phyloP scores from a whole-genome alignment of 1,139 yeast genomes.

The Yamadazyma jaroonii region DNA sequence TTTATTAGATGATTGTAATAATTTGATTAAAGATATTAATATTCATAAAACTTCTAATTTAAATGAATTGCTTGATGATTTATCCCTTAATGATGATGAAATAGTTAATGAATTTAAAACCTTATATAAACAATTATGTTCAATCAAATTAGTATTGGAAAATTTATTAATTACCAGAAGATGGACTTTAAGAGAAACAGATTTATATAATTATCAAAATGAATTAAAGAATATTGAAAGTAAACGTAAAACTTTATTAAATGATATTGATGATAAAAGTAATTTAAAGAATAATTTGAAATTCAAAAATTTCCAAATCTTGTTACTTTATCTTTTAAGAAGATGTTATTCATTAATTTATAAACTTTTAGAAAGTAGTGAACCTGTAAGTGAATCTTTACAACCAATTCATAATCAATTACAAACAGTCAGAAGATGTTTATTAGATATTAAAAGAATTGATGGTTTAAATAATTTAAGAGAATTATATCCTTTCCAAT shows the following conservation, averaged over 20 bases:
- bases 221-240: constrained; percentile 71
- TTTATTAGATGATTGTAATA: constrained; percentile 76
- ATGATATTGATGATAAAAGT: constrained; percentile 3
- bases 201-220: constrained; percentile 78
- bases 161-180: constrained; percentile 85
- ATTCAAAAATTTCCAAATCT: constrained; percentile 50
- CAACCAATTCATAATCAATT: constrained; percentile 92
- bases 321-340: constrained; percentile 75
- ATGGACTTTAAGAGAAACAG: constrained; percentile 97
- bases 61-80: constrained; percentile 20
- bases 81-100: constrained; percentile 20
- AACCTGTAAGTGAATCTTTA: constrained; percentile 90
- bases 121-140: constrained; percentile 45
- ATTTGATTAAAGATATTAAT: constrained; percentile 64
- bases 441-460: constrained; percentile 83
- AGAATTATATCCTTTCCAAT: constrained; percentile 91
- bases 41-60: constrained; percentile 49
- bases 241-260: constrained; percentile 43
- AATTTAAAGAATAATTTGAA: constrained; percentile 11
- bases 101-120: constrained; percentile 17
- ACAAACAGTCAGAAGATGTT: constrained; percentile 84
- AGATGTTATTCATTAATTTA: constrained; percentile 88
- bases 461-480: constrained; percentile 86
- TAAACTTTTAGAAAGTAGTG: constrained; percentile 84
- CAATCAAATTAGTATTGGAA: constrained; percentile 70